Base-by-base conservation (phyloP, 306 rosid genomes). In the Fragaria ananassa region DNA sequence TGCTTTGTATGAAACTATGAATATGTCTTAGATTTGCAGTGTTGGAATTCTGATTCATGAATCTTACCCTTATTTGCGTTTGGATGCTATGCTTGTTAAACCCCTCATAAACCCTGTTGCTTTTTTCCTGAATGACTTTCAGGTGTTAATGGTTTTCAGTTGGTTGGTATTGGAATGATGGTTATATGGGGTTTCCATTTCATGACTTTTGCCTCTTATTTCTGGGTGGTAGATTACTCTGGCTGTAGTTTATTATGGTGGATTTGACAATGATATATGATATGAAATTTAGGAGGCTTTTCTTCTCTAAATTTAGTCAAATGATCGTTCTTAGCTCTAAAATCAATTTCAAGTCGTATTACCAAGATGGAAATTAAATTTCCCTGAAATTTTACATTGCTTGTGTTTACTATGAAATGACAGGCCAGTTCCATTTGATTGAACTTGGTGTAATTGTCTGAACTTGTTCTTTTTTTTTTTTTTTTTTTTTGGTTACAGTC, bases 21-120 rank as follows among this genome's bases (percentile, higher is more conserved):
- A 70, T 6, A 10, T 49, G 74, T 50, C 44, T 56, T 71, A 6
- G 35, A 53, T 72, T 71, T 53, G n/a, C 37, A 9, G 75, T 34
- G 17, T 18, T 35, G 34, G 47, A 53, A 72, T 12, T 53, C 11
- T 35, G 11, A 13, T 72, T 53, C 34, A 13, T 13, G 17, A 12
- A 7, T 34, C 18, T 35, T 0, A 53, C 31, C 75, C 5, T 49
- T 35, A 2, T 10, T 57, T 57, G 29, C 35, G 64, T 57, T 11
- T 57, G 64, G 12, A 54, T 54, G 61, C 5, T 54, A 5, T 62
- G 68, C 3, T 63, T 63, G 39, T 63, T 63, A 17, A 34, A 63
- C 68, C 45, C 23, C 23, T 34, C 11, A 34, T 62, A 34, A 64
- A 35, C 69, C 44, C 46, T 64, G 39, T 7, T 63, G 8, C 13